Evolutionary conservation across 2,329 filamentous ascomycete genomes (phyloP), one percentile per base, ranked within the genome.

Genomic region (Malbranchea zuffiana): DNA sequence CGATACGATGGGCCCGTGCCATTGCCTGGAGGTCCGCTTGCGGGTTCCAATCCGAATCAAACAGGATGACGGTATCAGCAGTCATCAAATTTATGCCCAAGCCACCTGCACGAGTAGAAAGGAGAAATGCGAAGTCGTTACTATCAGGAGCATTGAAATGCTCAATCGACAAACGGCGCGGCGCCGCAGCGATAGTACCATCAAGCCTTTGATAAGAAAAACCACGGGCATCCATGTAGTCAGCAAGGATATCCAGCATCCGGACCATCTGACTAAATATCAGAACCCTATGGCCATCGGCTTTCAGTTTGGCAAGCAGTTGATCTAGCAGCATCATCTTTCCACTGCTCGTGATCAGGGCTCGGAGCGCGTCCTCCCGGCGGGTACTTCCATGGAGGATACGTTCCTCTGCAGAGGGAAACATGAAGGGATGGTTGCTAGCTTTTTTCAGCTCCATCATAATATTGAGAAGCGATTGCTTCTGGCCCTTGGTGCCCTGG

Each of bases 361-460:
- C 83, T 56, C 93, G 90, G 50, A 98, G 74, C 45, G 86, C 77
- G 55, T 96, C 90, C 53, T 96, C 88, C 19, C 87, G 81, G 13
- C 82, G 78, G 36, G 74, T 73, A 51, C 80, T 86, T 10, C 83
- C 85, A 42, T 75, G 79, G 34, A 96, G 63, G 8, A 96, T 83
- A 48, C 82, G 83, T 40, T 93, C 83, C 56, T 98, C 90, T 2
- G 86, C 88, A 44, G 86, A 87, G 2, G 83, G 81, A 50, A 98
- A 96, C 80, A 98, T 92, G 64, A 95, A 93, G 1, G 90, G 88
- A 55, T 98, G 90, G 53, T 98, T 98, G 64, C 88, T 96, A 56
- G 90, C 86, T 62, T 98, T 98, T 68, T 98, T 98, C 52, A 98
- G 62, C 60, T 98, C 90, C 90, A 98, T 98, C 76, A 98, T 95